Base-by-base conservation (phyloP, 2,329 filamentous ascomycete genomes). In the Colletotrichum shisoi region DNA sequence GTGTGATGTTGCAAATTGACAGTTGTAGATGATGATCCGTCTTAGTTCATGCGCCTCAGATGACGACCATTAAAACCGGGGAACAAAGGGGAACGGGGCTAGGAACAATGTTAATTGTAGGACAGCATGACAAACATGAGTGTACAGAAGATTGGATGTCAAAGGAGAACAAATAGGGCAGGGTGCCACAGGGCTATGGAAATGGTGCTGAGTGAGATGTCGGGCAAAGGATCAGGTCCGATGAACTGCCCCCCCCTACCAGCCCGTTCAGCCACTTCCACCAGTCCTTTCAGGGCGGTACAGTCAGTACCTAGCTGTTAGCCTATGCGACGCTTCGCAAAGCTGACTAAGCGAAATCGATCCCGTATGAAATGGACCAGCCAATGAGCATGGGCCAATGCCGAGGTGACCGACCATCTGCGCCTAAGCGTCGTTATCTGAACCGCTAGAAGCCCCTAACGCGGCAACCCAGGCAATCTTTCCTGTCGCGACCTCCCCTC, bases 1-100 rank as follows among this genome's bases (percentile, higher is more conserved):
- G 61, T 64, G 48, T 54, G 24, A 44, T 45, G 64, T 67, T 60
- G 64, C 64, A 64, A 39, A 67, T 67, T 64, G 42, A 67, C 48
- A 49, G 54, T 11, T 19, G 61, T 56, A 51, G 52, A 64, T 60
- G 49, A 67, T 56, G 54, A 56, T 64, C 61, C 54, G 49, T 64
- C 54, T 39, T 59, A 24, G 61, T 67, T 67, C 64, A 67, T 67
- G 61, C 64, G 64, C 42, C n/a, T 42, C 40, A 27, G 48, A 39
- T 31, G 9, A 24, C 44, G 40, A 63, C 59, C 63, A 39, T 63
- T 24, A 46, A 37, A 27, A 62, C 59, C 17, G 53, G 53, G 40
- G 17, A 31, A 8, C 7, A 7, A 31, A 8, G 27, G 27, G 27
- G 27, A 31, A 17, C 40, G 31, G 15, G 17, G 15, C 59, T n/a